Evolutionary conservation across 257 asterid species (phyloP).

Genomic region (Primulina huaijiensis): DNA sequence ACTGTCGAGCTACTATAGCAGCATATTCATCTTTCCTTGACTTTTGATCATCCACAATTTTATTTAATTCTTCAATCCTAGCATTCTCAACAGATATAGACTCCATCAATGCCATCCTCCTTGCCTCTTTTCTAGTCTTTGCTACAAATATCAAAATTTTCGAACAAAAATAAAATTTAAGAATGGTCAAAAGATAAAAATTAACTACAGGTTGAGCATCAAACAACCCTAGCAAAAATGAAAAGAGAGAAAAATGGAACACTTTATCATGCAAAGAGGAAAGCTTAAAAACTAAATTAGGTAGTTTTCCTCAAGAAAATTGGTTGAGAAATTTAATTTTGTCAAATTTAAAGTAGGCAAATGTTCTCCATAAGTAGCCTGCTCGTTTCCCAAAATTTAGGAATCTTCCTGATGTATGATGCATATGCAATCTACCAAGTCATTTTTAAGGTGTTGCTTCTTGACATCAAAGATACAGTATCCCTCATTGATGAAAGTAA

Average conservation of each 20-base stretch:
- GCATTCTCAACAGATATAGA: slow-evolving; percentile 54
- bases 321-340: background rate
- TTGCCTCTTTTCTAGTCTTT: slow-evolving; percentile 71
- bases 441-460: too few relatives aligned
- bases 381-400: too few relatives aligned
- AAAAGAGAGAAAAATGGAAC: background rate
- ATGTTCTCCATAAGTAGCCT: too few relatives aligned
- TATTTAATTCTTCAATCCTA: slow-evolving; percentile 59
- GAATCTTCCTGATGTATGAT: too few relatives aligned
- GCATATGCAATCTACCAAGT: too few relatives aligned
- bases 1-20: slow-evolving; percentile 68
- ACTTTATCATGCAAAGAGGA: background rate
- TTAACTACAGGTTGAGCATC: background rate
- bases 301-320: background rate
- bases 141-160: slow-evolving; percentile 34
- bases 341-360: background rate
- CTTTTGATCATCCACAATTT: slow-evolving; percentile 58
- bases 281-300: background rate
- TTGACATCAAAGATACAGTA: too few relatives aligned
- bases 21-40: slow-evolving; percentile 71
- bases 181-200: background rate
- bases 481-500: too few relatives aligned
- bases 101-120: slow-evolving; percentile 53
- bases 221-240: background rate
- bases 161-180: too few relatives aligned